Base-by-base conservation (phyloP, 2,329 filamentous ascomycete genomes). In the Ceratocystis harringtonii region DNA sequence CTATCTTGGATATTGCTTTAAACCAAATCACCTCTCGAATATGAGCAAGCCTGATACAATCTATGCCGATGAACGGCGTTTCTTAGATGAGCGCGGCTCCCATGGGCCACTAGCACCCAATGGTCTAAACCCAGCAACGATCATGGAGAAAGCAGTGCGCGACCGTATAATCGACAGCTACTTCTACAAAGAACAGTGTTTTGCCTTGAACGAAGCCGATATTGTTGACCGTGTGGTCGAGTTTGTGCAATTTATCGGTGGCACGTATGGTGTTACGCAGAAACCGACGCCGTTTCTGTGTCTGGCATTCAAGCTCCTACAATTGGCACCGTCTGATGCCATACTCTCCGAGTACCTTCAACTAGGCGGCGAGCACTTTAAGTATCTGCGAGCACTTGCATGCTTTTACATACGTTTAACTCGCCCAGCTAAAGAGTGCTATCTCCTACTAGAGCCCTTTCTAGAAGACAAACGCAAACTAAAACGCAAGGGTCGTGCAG, bases 121-220 rank as follows among this genome's bases (percentile, higher is more conserved):
- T 74, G 91, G 91, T 68, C 87, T 95, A 72, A 96, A 96, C 77
- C 92, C 92, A 0, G 89, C 91, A n/a, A 92, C 89, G 3, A 89
- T 97, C 68, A 89, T 97, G 81, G 92, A 97, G 76, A 96, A 95
- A 75, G 88, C 91, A 50, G 90, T 96, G 69, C 89, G 89, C 73
- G 94, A 99, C 76, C 91, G 94, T 73, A 96, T 99, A 75, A 85
- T 92, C 70, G 91, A 96, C 73, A 90, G 86, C 64, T 95, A 96
- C 77, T 99, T 96, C 79, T 99, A 91, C 88, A 96, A 96, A 76
- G 94, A 97, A 77, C 92, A 96, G 78, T 96, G 94, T 75, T 99
- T 97, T 76, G 94, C 89, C 52, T 81, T 99, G 69, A 99, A 97
- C 78, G 85, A 87, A 73, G 84, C 84, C 63, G 83, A 86, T 75